These are phyloP conservation scores for Leccinum incarnatum DNA, from an alignment of 768 basidiomycete species.

Conservation along the genomic window DNA sequence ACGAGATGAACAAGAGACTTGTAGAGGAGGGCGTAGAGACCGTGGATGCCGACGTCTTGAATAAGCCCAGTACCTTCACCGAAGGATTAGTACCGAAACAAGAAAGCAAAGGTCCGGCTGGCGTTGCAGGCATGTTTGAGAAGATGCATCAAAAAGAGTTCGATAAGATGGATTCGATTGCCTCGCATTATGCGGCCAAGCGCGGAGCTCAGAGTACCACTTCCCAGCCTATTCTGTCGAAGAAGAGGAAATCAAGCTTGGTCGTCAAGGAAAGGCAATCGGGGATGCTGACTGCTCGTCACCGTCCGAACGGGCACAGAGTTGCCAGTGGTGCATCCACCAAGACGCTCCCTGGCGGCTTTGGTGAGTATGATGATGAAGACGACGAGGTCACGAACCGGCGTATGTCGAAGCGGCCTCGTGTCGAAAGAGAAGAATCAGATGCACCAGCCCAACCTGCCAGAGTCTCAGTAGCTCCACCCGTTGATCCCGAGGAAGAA, in stretches of 20 bases:
- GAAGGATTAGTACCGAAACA: slow-evolving; percentile 3
- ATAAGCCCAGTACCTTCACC: slow-evolving; percentile 21
- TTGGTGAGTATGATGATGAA: slow-evolving; percentile 52
- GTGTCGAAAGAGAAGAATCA: slow-evolving; percentile 33
- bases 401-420: slow-evolving; percentile 45
- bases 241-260: slow-evolving; percentile 53
- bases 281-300: slow-evolving; percentile 10
- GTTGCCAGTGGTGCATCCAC: slow-evolving; percentile 25
- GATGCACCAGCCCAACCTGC: slow-evolving; percentile 26
- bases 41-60: slow-evolving; percentile 46
- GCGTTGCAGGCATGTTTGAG: slow-evolving; percentile 44
- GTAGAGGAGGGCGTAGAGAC: slow-evolving; percentile 52
- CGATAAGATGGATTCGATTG: slow-evolving; percentile 76
- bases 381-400: slow-evolving; percentile 38
- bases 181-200: slow-evolving; percentile 47
- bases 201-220: slow-evolving; percentile 27
- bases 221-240: slow-evolving; percentile 25
- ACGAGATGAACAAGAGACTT: slow-evolving; percentile 79
- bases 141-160: slow-evolving; percentile 65
- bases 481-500: slow-evolving; percentile 26
- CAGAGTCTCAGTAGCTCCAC: slow-evolving; percentile 35
- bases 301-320: slow-evolving; percentile 25
- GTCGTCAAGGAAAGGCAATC: slow-evolving; percentile 34
- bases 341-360: slow-evolving; percentile 52
- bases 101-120: slow-evolving; percentile 24